phyloP scores from a whole-genome alignment of 495 filamentous ascomycete species.

The Penicillium herquei region DNA sequence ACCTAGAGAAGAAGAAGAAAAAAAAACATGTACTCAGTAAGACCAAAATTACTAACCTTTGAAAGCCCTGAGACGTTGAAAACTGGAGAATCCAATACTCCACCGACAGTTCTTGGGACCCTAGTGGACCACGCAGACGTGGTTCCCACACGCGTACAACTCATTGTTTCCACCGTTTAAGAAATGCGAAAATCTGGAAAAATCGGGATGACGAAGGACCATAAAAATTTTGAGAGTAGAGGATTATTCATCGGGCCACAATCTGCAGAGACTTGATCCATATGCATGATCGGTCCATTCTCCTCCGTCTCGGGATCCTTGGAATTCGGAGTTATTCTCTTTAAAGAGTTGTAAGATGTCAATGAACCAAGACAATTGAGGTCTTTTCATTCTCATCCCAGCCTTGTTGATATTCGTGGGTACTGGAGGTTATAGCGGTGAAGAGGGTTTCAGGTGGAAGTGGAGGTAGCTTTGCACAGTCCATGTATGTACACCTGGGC shows the following conservation, averaged over 20 bases:
- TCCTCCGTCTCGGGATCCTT: neutral
- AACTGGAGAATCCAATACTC: neutral
- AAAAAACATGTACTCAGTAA: neutral
- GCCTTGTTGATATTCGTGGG: too few relatives aligned
- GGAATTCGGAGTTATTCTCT: neutral
- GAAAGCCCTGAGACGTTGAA: neutral
- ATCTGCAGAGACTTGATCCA: neutral
- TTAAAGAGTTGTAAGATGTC: too few relatives aligned
- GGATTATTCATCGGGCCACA: neutral
- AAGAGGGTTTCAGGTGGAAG: too few relatives aligned
- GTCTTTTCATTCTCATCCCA: too few relatives aligned
- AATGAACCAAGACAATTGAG: too few relatives aligned
- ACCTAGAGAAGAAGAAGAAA: neutral
- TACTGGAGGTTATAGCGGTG: too few relatives aligned
- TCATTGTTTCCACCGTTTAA: neutral
- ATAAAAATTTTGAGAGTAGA: neutral
- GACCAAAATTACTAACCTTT: neutral
- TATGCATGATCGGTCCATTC: neutral
- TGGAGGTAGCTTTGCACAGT: too few relatives aligned
- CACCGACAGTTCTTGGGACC: slow-evolving; percentile 1
- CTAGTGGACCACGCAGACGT: neutral
- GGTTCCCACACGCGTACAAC: slow-evolving; percentile 12
- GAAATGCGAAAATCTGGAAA: neutral
- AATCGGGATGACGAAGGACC: neutral
- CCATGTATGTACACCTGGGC: too few relatives aligned